Evolutionary conservation across 2,329 filamentous ascomycete species (phyloP).

Genomic region (Pestalotiopsis sp.): DNA sequence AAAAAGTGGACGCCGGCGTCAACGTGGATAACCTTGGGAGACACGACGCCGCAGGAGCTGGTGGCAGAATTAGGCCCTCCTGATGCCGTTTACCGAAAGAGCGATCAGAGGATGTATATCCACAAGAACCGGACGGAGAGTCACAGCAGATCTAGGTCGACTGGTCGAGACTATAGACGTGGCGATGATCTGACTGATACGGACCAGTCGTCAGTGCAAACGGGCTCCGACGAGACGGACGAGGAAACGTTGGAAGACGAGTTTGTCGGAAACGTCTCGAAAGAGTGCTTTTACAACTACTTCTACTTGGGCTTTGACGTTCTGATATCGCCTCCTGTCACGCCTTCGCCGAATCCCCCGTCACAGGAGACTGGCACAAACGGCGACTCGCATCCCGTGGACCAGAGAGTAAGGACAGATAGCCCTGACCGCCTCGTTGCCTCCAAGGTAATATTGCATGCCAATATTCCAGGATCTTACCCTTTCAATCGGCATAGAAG

Average conservation of each 20-base stretch:
- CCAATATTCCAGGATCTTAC: conserved; percentile 93
- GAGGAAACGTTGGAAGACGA: conserved; percentile 61
- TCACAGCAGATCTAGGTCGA: conserved; percentile 50
- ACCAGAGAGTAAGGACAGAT: conserved; percentile 39
- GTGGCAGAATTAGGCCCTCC: conserved; percentile 89
- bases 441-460: conserved; percentile 90
- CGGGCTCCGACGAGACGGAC: conserved; percentile 70
- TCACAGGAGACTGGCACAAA: conserved; percentile 33
- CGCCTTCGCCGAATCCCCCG: conserved; percentile 66
- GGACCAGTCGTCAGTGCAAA: conserved; percentile 74
- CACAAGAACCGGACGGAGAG: conserved; percentile 66
- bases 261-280: conserved; percentile 53
- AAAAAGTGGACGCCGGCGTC: conserved; percentile 68
- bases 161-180: conserved; percentile 43
- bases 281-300: conserved; percentile 95
- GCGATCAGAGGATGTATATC: conserved; percentile 85
- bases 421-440: conserved; percentile 72
- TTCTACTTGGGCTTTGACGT: conserved; percentile 95
- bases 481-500: conserved; percentile 94
- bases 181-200: conserved; percentile 68
- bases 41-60: conserved; percentile 90
- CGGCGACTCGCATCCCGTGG: conserved; percentile 26
- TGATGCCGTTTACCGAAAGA: conserved; percentile 91
- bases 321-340: conserved; percentile 76
- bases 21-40: conserved; percentile 74